phyloP scores from a whole-genome alignment of 129 eudicot species.

The Centrapalus pauciflorus region DNA sequence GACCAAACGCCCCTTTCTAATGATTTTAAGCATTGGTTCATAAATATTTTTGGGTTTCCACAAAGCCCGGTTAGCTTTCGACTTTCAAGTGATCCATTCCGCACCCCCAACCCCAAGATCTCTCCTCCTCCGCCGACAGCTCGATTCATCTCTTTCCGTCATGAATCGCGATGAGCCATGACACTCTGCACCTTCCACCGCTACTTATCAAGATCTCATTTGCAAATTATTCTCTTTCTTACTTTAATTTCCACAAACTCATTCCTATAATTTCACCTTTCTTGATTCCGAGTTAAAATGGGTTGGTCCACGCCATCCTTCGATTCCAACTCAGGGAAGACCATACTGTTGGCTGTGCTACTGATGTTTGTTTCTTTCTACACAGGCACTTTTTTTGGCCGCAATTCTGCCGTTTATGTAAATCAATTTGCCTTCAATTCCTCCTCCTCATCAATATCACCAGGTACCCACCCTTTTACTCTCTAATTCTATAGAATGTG shows the following conservation, averaged over 20 bases:
- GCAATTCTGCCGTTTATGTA: constrained; percentile 15
- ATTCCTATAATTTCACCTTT: neutral
- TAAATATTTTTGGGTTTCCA: neutral
- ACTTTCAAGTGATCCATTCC: neutral
- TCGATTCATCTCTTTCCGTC: constrained; percentile 10
- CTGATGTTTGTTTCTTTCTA: constrained; percentile 68
- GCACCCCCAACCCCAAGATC: constrained; percentile 4
- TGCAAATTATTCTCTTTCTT: neutral
- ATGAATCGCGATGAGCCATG: constrained; percentile 8
- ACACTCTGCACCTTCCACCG: neutral
- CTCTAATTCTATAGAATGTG: neutral
- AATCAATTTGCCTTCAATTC: constrained; percentile 29
- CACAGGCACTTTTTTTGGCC: constrained; percentile 73
- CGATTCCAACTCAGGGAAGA: constrained; percentile 62
- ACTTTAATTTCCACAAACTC: neutral
- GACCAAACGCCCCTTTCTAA: no score
- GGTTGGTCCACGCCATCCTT: constrained; percentile 42
- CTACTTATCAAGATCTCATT: neutral
- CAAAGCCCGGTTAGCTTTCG: neutral
- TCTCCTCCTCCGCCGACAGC: constrained; percentile 3
- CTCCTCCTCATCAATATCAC: constrained; percentile 34
- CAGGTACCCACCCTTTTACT: constrained; percentile 27
- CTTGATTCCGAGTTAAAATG: constrained; percentile 18
- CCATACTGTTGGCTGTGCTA: constrained; percentile 46
- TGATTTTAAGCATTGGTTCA: no score